Base-by-base conservation (phyloP, 805 yeast genomes). In the Kuraishia molischiana region DNA sequence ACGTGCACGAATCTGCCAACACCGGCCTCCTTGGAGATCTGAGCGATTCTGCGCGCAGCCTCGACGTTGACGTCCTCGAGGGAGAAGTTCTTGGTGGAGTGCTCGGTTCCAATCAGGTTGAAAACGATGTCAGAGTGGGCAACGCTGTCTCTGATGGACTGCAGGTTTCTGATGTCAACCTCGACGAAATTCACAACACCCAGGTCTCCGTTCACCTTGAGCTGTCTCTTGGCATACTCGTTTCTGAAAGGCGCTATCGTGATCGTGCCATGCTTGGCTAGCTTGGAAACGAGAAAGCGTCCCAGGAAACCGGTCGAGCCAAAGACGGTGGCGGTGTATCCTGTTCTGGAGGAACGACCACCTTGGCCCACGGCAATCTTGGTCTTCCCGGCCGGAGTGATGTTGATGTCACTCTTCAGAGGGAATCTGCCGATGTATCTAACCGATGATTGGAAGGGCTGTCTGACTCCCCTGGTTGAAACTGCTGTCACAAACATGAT, bases 181-280 rank as follows among this genome's bases (percentile, higher is more conserved):
- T 85, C 95, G 45, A 83, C 75, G 57, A 77, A 79, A 61, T 81
- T 82, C 22, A 85, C 86, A 32, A 85, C 95, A 24, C 95, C 95
- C 46, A 85, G 72, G 58, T 85, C 95, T 34, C 95, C 95, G 35
- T 79, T 69, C 39, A 82, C 84, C 62, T 84, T 85, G 49, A 85
- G 67, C 53, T 81, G 84, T 51, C 95, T 72, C 59, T 71, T 79
- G 53, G 78, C 74, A 68, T 78, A 67, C 51, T 80, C 89, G 54
- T 85, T 89, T 53, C 95, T 71, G 65, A 54, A 85, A n/a, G 95
- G 95, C 18, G 75, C 79, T 36, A 83, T 74, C 6, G 81, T 76
- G 38, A 70, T 59, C 21, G 94, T 85, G 44, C 95, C 95, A 54
- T 85, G 86, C 52, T 79, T 70, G 44, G 90, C 95, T 48, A 85